These are phyloP conservation scores for Phaeodactylum tricornutum DNA, from an alignment of 108 stramenopile species.

Conservation along the genomic window DNA sequence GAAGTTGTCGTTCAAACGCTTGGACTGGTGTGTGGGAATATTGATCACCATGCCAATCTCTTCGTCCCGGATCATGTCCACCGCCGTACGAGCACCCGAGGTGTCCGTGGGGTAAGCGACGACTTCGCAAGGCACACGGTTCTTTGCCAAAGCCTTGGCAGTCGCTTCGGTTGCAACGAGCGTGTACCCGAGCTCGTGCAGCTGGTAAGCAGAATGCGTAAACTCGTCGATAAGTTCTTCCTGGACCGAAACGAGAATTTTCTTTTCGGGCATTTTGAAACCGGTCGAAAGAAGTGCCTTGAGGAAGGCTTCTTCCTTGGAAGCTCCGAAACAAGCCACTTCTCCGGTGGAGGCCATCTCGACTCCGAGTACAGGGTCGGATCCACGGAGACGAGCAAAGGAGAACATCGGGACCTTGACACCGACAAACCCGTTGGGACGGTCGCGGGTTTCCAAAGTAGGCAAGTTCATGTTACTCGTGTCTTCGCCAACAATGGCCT, in stretches of 20 bases:
- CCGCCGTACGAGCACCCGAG: slow-evolving; percentile 45
- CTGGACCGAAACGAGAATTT: slow-evolving; percentile 79
- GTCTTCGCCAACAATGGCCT: slow-evolving; percentile 75
- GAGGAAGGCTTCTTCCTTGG: slow-evolving; percentile 96
- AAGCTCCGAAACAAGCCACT: slow-evolving; percentile 97
- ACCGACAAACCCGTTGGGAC: slow-evolving; percentile 88
- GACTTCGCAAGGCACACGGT: slow-evolving; percentile 72
- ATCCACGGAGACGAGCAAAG: slow-evolving; percentile 95
- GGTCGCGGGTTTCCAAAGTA: slow-evolving; percentile 72
- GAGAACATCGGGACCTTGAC: slow-evolving; percentile 99
- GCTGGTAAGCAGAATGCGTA: slow-evolving; percentile 77
- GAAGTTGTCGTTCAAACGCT: slow-evolving; percentile 85
- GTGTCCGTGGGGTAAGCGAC: slow-evolving; percentile 80
- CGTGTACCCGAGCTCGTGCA: slow-evolving; percentile 84
- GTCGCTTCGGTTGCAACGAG: slow-evolving; percentile 86
- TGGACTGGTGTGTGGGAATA: slow-evolving; percentile 82
- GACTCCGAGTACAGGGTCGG: slow-evolving; percentile 96
- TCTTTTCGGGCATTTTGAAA: slow-evolving; percentile 93
- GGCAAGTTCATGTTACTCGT: slow-evolving; percentile 86
- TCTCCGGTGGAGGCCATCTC: slow-evolving; percentile 99
- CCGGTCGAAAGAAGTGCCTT: slow-evolving; percentile 90
- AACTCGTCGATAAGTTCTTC: slow-evolving; percentile 73
- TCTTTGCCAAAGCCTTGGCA: slow-evolving; percentile 69
- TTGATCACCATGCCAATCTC: slow-evolving; percentile 91
- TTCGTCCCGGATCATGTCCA: slow-evolving; percentile 67